A percentile compares a stretch with the other conserved stretches of the same genome.
Evolutionary conservation across 2,329 filamentous ascomycete species (phyloP).

Genomic region (Apiospora malaysiana): DNA sequence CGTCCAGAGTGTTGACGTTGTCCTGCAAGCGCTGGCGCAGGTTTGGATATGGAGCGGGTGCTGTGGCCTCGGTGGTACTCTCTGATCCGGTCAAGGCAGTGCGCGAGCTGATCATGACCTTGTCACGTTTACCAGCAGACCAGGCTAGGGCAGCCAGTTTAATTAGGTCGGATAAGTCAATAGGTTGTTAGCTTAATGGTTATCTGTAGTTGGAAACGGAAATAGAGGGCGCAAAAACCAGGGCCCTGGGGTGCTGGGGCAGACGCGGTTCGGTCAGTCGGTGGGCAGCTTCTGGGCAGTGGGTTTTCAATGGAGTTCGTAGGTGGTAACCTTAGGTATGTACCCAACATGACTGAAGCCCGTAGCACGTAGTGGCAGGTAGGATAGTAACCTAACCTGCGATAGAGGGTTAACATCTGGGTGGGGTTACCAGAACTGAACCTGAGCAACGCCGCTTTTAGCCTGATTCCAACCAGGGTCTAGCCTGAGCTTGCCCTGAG

Average conservation of each 20-base stretch:
- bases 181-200: too few species aligned
- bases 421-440: conserved; percentile 8
- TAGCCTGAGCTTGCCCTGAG: conserved; percentile 9
- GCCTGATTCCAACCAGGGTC: conserved; percentile 2
- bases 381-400: too few species aligned
- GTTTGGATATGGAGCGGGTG: conserved; percentile 22
- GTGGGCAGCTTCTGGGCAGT: too few species aligned
- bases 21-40: conserved; percentile 26
- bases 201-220: not conserved
- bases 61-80: conserved; percentile 25
- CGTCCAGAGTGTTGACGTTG: conserved; percentile 26
- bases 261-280: not conserved
- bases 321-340: too few species aligned
- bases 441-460: too few species aligned
- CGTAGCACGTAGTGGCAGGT: too few species aligned
- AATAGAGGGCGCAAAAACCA: conserved; percentile 10
- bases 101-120: conserved; percentile 23
- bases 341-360: too few species aligned
- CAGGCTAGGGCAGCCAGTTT: not conserved
- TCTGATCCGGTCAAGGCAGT: conserved; percentile 26
- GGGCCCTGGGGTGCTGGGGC: not conserved
- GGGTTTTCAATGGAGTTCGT: too few species aligned
- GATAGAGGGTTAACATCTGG: conserved; percentile 9
- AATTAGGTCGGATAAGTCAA: too few species aligned
- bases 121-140: not conserved